These are phyloP conservation scores for Chaetoceros tenuissimus DNA, from an alignment of 108 stramenopile species.

Conservation along the genomic window DNA sequence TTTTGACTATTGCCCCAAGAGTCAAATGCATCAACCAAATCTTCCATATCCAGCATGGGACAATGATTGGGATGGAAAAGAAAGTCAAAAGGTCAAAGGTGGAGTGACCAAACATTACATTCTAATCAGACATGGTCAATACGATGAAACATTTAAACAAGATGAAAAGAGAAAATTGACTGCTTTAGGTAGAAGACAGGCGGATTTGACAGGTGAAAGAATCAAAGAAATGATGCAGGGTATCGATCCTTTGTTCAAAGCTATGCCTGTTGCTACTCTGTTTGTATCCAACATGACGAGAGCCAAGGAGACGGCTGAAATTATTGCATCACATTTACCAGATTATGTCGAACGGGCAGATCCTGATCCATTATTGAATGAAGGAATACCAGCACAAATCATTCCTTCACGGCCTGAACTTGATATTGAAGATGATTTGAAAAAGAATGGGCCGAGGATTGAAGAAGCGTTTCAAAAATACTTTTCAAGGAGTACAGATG, in stretches of 20 bases:
- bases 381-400: conserved; percentile 71
- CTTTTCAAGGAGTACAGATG: conserved; percentile 49
- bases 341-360: conserved; percentile 31
- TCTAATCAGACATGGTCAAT: conserved; percentile 85
- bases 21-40: conserved; percentile 68
- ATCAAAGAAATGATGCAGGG: conserved; percentile 53
- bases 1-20: conserved; percentile 56
- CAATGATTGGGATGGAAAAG: conserved; percentile 69
- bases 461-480: conserved; percentile 81
- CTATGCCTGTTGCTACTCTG: conserved; percentile 59
- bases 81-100: conserved; percentile 28
- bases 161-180: conserved; percentile 78
- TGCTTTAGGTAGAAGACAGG: conserved; percentile 77
- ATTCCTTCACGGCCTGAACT: conserved; percentile 62
- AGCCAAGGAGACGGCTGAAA: conserved; percentile 80
- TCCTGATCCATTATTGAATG: conserved; percentile 78
- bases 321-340: conserved; percentile 60
- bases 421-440: conserved; percentile 33
- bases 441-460: conserved; percentile 70
- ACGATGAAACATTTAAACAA: conserved; percentile 69
- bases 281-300: conserved; percentile 73
- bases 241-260: conserved; percentile 49
- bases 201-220: conserved; percentile 67
- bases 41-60: conserved; percentile 81
- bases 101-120: conserved; percentile 83